These are phyloP conservation scores for Calonectria multiphialidica DNA, from an alignment of 2,329 filamentous ascomycete species.

Conservation along the genomic window DNA sequence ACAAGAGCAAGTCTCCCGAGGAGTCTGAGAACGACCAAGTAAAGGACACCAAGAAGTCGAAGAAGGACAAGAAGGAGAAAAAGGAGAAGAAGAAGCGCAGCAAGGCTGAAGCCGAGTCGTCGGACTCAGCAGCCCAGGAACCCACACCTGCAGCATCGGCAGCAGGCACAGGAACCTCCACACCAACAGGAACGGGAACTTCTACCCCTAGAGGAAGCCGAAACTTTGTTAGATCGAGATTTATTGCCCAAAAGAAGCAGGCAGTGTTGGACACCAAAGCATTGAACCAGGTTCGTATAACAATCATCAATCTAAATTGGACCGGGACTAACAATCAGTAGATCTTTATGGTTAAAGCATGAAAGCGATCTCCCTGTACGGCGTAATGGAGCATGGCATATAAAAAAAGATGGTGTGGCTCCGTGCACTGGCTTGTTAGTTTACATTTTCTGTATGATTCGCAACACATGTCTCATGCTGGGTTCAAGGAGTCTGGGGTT, in stretches of 20 bases:
- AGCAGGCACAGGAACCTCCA: constrained; percentile 53
- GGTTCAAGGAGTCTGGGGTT: constrained; percentile 20
- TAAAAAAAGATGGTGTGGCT: constrained; percentile 4
- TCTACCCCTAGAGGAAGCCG: constrained; percentile 67
- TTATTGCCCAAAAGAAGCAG: constrained; percentile 89
- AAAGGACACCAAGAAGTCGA: constrained; percentile 50
- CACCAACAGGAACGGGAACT: constrained; percentile 57
- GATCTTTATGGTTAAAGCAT: constrained; percentile 78
- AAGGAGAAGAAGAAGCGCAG: constrained; percentile 64
- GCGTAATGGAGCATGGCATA: constrained; percentile 1
- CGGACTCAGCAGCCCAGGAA: constrained; percentile 33
- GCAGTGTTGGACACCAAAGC: constrained; percentile 85
- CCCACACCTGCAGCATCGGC: constrained; percentile 44
- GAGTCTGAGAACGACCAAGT: constrained; percentile 43
- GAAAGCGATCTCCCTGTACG: constrained; percentile 11
- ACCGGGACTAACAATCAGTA: constrained; percentile 43
- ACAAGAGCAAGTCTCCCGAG: constrained; percentile 43
- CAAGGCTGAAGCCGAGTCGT: constrained; percentile 52
- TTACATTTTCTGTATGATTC: neutral
- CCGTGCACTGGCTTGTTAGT: neutral
- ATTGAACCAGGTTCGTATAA: constrained; percentile 82
- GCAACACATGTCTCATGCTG: neutral
- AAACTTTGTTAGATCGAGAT: constrained; percentile 81
- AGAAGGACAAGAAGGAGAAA: constrained; percentile 57
- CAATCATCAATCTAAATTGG: neutral